Conservation (phyloP, 352 stramenopile species). For the Nothophytophthora sp. region DNA sequence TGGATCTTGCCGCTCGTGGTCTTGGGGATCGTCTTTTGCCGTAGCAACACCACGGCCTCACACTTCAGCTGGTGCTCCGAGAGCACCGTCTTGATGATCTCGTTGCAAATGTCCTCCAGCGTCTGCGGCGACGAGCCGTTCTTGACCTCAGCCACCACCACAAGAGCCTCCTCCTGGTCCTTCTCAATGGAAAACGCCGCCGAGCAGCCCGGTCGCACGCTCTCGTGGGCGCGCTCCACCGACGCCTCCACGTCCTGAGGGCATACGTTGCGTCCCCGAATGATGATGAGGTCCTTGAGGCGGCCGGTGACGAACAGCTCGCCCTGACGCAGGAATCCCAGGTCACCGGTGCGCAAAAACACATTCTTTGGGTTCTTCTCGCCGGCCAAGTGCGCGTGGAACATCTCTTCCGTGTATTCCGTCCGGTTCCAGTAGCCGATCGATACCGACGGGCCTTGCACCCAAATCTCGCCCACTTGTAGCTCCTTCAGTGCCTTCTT, state of each 20-base stretch:
- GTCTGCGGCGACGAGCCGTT: conserved; percentile 56
- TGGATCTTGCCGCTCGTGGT: conserved; percentile 89
- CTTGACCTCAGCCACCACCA: conserved; percentile 80
- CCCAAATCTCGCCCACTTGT: conserved; percentile 93
- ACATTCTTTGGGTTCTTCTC: conserved; percentile 36
- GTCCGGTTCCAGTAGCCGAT: conserved; percentile 75
- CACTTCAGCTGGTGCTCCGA: conserved; percentile 74
- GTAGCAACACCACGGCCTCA: conserved; percentile 72
- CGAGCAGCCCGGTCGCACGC: conserved; percentile 72
- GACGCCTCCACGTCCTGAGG: conserved; percentile 80
- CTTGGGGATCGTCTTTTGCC: conserved; percentile 75
- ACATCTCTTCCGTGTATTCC: conserved; percentile 75
- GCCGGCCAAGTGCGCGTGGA: conserved; percentile 46
- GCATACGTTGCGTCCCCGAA: conserved; percentile 77
- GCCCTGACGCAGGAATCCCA: conserved; percentile 67
- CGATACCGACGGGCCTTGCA: conserved; percentile 80
- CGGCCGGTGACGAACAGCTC: conserved; percentile 80
- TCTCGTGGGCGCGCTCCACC: conserved; percentile 60
- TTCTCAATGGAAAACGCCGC: conserved; percentile 84
- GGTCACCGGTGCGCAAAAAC: conserved; percentile 72
- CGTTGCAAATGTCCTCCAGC: conserved; percentile 52
- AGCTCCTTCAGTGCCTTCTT: conserved; percentile 45
- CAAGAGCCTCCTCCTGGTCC: conserved; percentile 70
- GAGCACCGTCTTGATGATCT: conserved; percentile 68
- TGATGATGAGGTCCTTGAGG: conserved; percentile 86